phyloP scores from a whole-genome alignment of 768 basidiomycete genomes.

The Phylloporus rhodoxanthus region DNA sequence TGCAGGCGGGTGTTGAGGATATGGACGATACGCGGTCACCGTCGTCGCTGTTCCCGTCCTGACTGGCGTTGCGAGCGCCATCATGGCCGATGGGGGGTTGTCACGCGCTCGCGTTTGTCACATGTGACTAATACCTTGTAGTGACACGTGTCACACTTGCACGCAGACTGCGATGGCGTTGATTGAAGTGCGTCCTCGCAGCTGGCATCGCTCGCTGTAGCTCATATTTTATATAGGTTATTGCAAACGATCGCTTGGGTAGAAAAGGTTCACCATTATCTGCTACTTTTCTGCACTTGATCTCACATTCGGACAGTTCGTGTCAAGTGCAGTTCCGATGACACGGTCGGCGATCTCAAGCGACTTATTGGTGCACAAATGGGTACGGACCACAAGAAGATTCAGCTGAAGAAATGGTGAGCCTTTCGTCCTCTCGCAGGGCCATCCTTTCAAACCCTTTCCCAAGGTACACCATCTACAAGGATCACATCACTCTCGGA shows the following conservation, averaged over 20 bases:
- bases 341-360: conserved; percentile 97
- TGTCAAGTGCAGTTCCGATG: conserved; percentile 91
- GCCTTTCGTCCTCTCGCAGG: conserved; percentile 19
- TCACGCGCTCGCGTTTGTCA: conserved; percentile 18
- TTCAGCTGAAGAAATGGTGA: conserved; percentile 95
- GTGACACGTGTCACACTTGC: conserved; percentile 15
- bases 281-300: neutral
- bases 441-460: neutral
- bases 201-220: neutral
- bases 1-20: conserved; percentile 18
- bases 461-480: conserved; percentile 86
- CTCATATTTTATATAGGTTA: conserved; percentile 49
- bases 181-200: conserved; percentile 42
- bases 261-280: conserved; percentile 63
- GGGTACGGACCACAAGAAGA: conserved; percentile 81
- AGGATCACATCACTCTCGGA: conserved; percentile 90
- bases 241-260: conserved; percentile 93
- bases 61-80: conserved; percentile 29
- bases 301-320: conserved; percentile 53
- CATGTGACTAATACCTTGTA: neutral
- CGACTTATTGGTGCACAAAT: conserved; percentile 95
- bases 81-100: conserved; percentile 15
- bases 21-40: conserved; percentile 22
- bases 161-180: conserved; percentile 37
- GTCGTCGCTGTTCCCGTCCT: conserved; percentile 18